These are phyloP conservation scores for Wallacemonas sp. DNA, from an alignment of 208 protist species.

Conservation along the genomic window DNA sequence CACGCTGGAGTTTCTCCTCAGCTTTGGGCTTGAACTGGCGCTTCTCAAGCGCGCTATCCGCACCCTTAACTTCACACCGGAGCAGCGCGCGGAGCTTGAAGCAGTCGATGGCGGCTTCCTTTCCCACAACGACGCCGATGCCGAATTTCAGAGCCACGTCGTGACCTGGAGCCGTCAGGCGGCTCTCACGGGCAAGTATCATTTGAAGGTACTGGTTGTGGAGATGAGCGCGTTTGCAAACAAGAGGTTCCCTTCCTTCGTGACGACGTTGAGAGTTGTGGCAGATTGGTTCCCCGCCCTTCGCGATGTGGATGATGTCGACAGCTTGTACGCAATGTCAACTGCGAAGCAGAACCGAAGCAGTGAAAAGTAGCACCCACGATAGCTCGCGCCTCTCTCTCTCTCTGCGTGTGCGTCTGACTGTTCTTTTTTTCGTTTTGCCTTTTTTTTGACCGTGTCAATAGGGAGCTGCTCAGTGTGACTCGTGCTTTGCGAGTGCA, in stretches of 20 bases:
- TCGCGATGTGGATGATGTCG: slow-evolving; percentile 51
- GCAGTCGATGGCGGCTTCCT: slow-evolving; percentile 19
- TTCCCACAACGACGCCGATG: slow-evolving; percentile 32
- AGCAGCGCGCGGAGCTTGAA: slow-evolving; percentile 5
- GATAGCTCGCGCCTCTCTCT: background rate
- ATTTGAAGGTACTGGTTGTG: slow-evolving; percentile 57
- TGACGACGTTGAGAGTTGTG: slow-evolving; percentile 30
- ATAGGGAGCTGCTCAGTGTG: too few species aligned
- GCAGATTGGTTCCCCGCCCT: slow-evolving; percentile 39
- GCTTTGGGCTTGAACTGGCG: slow-evolving; percentile 61
- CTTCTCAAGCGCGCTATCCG: slow-evolving; percentile 42
- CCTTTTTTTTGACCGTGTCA: too few species aligned
- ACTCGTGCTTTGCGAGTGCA: too few species aligned
- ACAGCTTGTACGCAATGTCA: slow-evolving; percentile 49
- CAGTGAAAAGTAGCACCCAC: too few species aligned
- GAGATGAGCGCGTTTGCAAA: slow-evolving; percentile 72
- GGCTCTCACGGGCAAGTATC: slow-evolving; percentile 44
- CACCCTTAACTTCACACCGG: background rate
- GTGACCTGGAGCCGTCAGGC: slow-evolving; percentile 53
- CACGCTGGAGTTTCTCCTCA: slow-evolving; percentile 61
- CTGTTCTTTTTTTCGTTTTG: too few species aligned
- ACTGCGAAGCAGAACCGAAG: background rate
- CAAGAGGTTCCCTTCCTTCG: slow-evolving; percentile 45
- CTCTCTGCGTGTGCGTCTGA: too few species aligned
- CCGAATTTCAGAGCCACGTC: slow-evolving; percentile 48